Base-by-base conservation (phyloP, 306 rosid genomes). In the Adenanthera pavonina region DNA sequence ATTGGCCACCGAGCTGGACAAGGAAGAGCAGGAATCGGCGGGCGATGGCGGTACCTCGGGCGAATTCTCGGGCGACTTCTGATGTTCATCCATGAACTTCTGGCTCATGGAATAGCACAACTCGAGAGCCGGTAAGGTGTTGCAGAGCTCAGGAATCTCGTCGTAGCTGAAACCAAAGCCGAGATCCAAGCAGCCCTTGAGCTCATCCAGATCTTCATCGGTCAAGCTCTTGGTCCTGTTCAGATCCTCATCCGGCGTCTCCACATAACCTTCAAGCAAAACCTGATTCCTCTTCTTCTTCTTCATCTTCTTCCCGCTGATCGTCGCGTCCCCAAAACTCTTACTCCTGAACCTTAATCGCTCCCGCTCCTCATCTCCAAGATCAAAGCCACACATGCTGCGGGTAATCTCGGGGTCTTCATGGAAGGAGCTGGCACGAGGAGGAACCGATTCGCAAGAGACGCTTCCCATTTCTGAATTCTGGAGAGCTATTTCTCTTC, bases 101-200 rank as follows among this genome's bases (percentile, higher is more conserved):
- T 90, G 94, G 67, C 90, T 90, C 91, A 94, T 91, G 12, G 97
- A 92, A 79, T 94, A 92, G 36, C 97, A 94, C 57, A 94, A 87
- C 70, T 94, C 95, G 0, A 94, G 92, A 2, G 97, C 98, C 0
- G 97, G 98, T 81, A 94, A 88, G 0, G 97, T 94, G 88, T 91
- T 94, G 38, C 94, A 88, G 12, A 94, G 92, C 91, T 91, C 94
- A 0, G 97, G 98, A 76, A 94, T 94, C 83, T 94, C 97, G 3
- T 94, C 91, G 30, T 94, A 94, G 80, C 91, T 90, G 87, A 94
- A 94, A 1, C 97, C 97, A 62, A 94, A 94, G 13, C 98, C 97
- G 3, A 92, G 94, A 92, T 94, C 97, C 82, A 91, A 84, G 53
- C 98, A 90, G 0, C 98, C 97, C 52, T 91, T 95, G 6, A 94